A percentile compares a stretch with the other conserved stretches of the same genome.
phyloP scores from a whole-genome alignment of 345 rosid species.

The Kandelia obovata region DNA sequence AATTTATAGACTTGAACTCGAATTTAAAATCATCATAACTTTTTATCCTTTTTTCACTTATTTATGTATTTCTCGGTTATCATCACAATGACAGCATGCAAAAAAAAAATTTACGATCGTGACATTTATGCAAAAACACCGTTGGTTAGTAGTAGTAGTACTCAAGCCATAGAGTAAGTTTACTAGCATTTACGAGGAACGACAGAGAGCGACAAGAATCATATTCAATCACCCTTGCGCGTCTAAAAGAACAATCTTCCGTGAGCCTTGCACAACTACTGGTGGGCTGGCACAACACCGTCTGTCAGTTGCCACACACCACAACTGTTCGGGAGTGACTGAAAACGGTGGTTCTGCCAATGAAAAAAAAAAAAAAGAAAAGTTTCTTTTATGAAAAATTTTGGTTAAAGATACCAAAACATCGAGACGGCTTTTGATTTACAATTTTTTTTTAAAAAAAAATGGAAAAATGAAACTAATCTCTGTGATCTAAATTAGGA shows the following conservation, averaged over 20 bases:
- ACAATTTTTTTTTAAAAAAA: no score
- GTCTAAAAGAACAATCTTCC: slow-evolving; percentile 19
- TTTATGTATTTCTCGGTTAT: no score
- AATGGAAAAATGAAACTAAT: neutral
- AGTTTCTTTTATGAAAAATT: neutral
- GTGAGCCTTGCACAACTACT: slow-evolving; percentile 21
- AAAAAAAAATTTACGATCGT: no score
- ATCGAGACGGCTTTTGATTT: no score
- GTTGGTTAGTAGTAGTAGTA: no score
- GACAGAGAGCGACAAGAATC: neutral
- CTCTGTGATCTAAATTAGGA: neutral
- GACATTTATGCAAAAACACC: no score
- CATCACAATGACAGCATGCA: no score
- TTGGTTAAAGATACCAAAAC: no score
- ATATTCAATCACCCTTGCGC: slow-evolving; percentile 10
- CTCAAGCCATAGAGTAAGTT: neutral
- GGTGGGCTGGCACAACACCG: slow-evolving; percentile 21
- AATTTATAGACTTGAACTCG: no score
- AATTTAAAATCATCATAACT: no score
- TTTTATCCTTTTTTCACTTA: no score
- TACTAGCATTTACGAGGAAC: neutral
- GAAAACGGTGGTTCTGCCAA: slow-evolving; percentile 16
- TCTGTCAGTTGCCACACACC: slow-evolving; percentile 22
- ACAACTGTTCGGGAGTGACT: slow-evolving; percentile 20
- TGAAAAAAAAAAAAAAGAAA: neutral